Conservation (phyloP, 108 stramenopile species). For the Cyclotella choctawhatcheeana region DNA sequence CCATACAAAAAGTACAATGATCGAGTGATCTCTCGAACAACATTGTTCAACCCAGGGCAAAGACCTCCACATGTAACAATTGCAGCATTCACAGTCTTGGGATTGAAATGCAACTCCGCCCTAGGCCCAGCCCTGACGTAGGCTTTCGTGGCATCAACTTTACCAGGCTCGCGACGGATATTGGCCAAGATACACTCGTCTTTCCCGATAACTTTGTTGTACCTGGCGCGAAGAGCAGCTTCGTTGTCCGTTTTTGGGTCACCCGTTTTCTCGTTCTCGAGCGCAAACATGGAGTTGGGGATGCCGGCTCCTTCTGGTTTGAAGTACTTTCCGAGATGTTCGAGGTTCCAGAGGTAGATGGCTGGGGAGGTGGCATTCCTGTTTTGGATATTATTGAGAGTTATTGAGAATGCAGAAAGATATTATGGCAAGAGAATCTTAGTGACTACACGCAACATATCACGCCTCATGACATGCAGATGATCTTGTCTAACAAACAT, state of each 20-base stretch:
- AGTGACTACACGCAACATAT: neutral
- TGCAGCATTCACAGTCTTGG: slow-evolving; percentile 88
- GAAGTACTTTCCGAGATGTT: slow-evolving; percentile 76
- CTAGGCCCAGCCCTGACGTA: slow-evolving; percentile 93
- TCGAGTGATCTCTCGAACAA: slow-evolving; percentile 92
- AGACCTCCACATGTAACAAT: slow-evolving; percentile 98
- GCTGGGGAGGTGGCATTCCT: slow-evolving; percentile 56
- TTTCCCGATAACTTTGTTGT: slow-evolving; percentile 86
- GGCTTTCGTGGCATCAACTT: slow-evolving; percentile 49
- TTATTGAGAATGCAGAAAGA: too few relatives aligned
- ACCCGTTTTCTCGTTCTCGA: slow-evolving; percentile 15
- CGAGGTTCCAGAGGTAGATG: slow-evolving; percentile 82
- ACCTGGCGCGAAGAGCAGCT: slow-evolving; percentile 39
- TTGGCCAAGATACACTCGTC: slow-evolving; percentile 88
- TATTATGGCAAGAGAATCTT: too few relatives aligned
- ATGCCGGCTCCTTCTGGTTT: slow-evolving; percentile 46
- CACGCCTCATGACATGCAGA: neutral
- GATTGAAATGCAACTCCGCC: slow-evolving; percentile 86
- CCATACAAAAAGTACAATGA: slow-evolving; percentile 81
- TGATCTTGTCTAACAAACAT: too few relatives aligned
- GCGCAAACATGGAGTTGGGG: slow-evolving; percentile 34
- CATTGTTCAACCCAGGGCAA: slow-evolving; percentile 98
- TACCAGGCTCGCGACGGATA: slow-evolving; percentile 79
- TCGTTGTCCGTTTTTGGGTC: slow-evolving; percentile 13
- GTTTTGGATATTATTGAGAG: too few relatives aligned